phyloP scores from a whole-genome alignment of 257 asterid genomes.

The Striga asiatica region DNA sequence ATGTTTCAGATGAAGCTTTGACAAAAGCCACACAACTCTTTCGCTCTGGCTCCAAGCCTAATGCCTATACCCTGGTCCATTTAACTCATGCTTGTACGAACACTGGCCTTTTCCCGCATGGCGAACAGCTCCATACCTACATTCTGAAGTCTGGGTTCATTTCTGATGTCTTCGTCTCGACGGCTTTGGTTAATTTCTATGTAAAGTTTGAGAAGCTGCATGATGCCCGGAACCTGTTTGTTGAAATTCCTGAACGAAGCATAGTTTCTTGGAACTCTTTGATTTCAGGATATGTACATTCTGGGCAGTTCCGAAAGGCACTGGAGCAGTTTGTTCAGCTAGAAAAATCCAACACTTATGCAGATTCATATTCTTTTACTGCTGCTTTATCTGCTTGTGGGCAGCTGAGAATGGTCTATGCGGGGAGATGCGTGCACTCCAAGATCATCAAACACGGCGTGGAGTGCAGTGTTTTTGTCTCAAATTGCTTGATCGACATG shows the following conservation, averaged over 20 bases:
- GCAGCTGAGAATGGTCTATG: slow-evolving; percentile 27
- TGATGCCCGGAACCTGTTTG: slow-evolving; percentile 46
- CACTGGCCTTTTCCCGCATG: slow-evolving; percentile 28
- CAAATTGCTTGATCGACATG: slow-evolving; percentile 53
- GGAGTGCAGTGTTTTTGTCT: slow-evolving; percentile 20
- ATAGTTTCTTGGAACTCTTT: slow-evolving; percentile 80
- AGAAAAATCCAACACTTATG: slow-evolving; percentile 37
- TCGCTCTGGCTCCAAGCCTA: slow-evolving; percentile 31
- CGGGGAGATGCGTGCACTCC: slow-evolving; percentile 63
- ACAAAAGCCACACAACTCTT: slow-evolving; percentile 22
- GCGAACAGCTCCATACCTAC: slow-evolving; percentile 56
- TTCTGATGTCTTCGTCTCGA: slow-evolving; percentile 31
- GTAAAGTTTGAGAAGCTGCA: slow-evolving; percentile 28
- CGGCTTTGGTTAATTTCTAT: slow-evolving; percentile 41
- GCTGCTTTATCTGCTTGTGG: slow-evolving; percentile 72
- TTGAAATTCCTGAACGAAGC: slow-evolving; percentile 54
- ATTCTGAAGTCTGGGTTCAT: slow-evolving; percentile 38
- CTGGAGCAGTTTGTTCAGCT: slow-evolving; percentile 36
- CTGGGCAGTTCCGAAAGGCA: slow-evolving; percentile 49
- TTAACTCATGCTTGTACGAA: slow-evolving; percentile 42
- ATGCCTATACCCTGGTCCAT: slow-evolving; percentile 32
- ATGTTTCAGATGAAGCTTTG: slow-evolving; percentile 14
- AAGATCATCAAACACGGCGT: slow-evolving; percentile 60
- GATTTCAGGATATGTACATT: slow-evolving; percentile 61
- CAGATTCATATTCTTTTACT: slow-evolving; percentile 66